Conservation (phyloP, 352 stramenopile genomes). For the Elongisporangium undulatum region DNA sequence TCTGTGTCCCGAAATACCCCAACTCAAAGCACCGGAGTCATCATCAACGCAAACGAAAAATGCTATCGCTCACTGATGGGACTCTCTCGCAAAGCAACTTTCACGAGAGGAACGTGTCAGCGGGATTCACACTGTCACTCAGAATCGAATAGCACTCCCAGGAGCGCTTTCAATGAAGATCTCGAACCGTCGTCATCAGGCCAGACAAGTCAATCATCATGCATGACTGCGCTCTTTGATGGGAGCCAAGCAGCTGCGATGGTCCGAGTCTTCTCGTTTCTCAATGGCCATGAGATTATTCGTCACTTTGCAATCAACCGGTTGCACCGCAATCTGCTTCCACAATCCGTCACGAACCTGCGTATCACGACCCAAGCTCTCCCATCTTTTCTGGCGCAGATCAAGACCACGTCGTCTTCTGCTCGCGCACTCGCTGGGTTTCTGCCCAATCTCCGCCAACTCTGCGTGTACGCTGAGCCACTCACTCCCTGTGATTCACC, state of each 20-base stretch:
- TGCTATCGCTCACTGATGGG: conserved; percentile 9
- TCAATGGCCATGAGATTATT: conserved; percentile 11
- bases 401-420: not conserved
- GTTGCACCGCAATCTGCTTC: conserved; percentile 9
- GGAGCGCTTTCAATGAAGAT: not conserved
- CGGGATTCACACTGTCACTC: not conserved
- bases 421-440: not conserved
- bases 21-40: conserved; percentile 4
- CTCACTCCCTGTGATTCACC: not conserved
- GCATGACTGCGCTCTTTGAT: conserved; percentile 7
- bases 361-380: conserved; percentile 7
- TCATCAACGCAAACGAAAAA: conserved; percentile 16
- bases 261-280: conserved; percentile 15
- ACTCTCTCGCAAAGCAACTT: not conserved
- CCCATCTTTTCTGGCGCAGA: not conserved
- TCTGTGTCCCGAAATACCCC: not conserved
- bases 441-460: conserved; percentile 13
- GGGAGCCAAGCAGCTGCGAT: conserved; percentile 8
- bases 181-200: not conserved
- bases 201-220: not conserved
- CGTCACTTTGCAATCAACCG: conserved; percentile 12
- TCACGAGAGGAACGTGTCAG: not conserved
- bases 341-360: conserved; percentile 15
- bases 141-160: not conserved
- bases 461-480: conserved; percentile 7